Conservation (phyloP, 306 rosid species). For the Cucurbita maxima region DNA sequence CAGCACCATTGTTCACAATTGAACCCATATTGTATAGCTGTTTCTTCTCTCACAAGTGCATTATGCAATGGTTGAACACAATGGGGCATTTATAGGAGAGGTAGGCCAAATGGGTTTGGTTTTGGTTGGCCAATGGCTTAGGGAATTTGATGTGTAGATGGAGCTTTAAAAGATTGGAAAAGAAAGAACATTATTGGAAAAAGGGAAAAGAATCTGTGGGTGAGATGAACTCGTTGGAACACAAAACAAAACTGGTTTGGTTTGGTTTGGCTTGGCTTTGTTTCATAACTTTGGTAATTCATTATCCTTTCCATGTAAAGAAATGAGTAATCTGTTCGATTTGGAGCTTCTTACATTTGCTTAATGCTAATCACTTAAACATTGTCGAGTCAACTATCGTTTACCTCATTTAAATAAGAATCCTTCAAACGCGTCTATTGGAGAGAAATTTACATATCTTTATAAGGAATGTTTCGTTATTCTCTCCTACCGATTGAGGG, state of each 20-base stretch:
- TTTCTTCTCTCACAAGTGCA: not conserved
- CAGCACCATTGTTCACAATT: constrained; percentile 4
- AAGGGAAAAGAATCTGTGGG: constrained; percentile 22
- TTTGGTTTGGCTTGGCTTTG: not conserved
- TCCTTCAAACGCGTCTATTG: no score
- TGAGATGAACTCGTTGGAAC: constrained; percentile 19
- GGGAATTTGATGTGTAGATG: no score
- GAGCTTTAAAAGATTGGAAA: no score
- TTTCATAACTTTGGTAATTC: not conserved
- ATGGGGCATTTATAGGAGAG: not conserved
- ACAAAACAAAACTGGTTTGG: not conserved
- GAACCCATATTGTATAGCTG: not conserved
- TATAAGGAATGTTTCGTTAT: no score
- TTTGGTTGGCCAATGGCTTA: not conserved
- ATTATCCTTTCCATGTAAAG: constrained; percentile 43
- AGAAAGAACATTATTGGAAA: constrained; percentile 25
- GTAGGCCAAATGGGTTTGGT: not conserved
- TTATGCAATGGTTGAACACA: not conserved
- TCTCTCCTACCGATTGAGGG: no score
- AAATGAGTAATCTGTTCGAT: not conserved
- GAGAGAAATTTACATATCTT: no score
- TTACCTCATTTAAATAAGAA: no score
- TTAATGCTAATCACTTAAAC: no score
- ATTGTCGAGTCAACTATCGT: no score
- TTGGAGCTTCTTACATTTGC: no score